Base-by-base conservation (phyloP, 2,329 filamentous ascomycete species). In the Apiospora koreana region DNA sequence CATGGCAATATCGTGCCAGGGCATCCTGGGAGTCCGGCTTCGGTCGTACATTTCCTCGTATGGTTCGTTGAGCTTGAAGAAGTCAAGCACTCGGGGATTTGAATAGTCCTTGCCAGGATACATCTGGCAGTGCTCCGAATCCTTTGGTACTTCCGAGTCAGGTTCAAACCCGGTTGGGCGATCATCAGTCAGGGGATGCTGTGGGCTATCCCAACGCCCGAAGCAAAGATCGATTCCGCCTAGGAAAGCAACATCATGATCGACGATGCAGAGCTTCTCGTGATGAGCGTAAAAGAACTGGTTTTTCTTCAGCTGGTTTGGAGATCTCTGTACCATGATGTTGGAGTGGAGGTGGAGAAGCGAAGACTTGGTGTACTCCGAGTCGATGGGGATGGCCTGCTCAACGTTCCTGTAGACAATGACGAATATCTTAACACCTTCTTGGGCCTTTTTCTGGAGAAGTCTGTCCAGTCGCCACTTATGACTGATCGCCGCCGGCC, bases 231-330 rank as follows among this genome's bases (percentile, higher is more conserved):
- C 96, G 72, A 99, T 94, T 45, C 96, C 96, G 71, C 96, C 96
- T 66, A 97, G 91, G 80, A 99, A 98, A 14, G 95, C 96, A 67
- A 98, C 91, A 69, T 95, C 96, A 78, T 98, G 96, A 79, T 99
- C 96, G 23, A 99, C 93, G 50, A 99, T 91, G 77, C 94, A 95
- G n/a, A 99, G 88, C 82, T 99, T 99, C 80, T 99, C 96, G 81
- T 99, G 96, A 79, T 99, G 96, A 1, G 96, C 96, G 86, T 97
- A 99, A 85, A 99, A 99, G 84, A 99, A 99, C 64, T 97, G 97
- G 77, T 98, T 98, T 83, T 99, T 97, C 78, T 97, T 93, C 82
- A 98, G 95, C 81, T 99, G 96, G 76, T 99, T 98, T 0, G 96
- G 96, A 3, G 96, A 98, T 76, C 96, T 88, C 79, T 98, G 94